Conservation (phyloP, 768 basidiomycete species). For the Kwoniella europaea region DNA sequence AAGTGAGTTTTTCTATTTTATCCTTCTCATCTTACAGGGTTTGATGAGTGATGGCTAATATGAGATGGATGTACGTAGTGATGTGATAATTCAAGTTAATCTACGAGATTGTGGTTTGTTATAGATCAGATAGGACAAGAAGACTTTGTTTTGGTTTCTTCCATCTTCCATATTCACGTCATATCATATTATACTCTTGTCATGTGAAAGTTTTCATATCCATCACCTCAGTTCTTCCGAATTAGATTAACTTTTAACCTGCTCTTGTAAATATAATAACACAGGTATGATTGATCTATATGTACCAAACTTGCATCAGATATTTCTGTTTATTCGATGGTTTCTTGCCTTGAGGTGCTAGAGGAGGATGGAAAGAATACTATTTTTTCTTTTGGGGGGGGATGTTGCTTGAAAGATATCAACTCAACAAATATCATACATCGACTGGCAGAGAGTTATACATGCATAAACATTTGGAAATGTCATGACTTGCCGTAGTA, state of each 20-base stretch:
- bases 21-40: not conserved
- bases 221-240: not conserved
- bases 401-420: not conserved
- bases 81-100: slow-evolving; percentile 54
- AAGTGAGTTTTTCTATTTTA: slow-evolving; percentile 28
- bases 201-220: not conserved
- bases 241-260: not conserved
- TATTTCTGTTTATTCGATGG: not conserved
- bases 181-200: not conserved
- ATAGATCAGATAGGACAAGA: slow-evolving; percentile 5
- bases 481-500: not conserved
- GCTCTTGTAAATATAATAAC: not conserved
- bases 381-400: not conserved
- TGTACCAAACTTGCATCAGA: not conserved
- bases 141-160: no score
- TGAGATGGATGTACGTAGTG: slow-evolving; percentile 16
- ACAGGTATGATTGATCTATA: not conserved
- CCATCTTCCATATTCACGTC: not conserved
- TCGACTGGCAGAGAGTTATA: not conserved
- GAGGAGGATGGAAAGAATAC: not conserved
- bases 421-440: no score
- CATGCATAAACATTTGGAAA: not conserved
- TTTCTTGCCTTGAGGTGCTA: not conserved
- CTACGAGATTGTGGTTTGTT: slow-evolving; percentile 48
- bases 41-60: not conserved